phyloP scores from a whole-genome alignment of 2,329 filamentous ascomycete species.

The Coniella vitis region DNA sequence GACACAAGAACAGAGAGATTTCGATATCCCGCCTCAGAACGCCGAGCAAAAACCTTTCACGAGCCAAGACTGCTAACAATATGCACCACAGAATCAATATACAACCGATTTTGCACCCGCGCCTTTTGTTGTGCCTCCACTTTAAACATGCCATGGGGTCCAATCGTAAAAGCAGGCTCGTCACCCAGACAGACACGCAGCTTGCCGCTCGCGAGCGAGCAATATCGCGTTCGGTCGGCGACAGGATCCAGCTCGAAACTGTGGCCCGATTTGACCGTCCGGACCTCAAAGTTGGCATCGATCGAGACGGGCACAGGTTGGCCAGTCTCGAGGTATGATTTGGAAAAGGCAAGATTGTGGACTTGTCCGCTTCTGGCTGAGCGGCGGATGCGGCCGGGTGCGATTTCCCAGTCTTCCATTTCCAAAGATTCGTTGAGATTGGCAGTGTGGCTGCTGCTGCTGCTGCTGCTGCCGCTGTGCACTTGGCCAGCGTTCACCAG shows the following conservation, averaged over 20 bases:
- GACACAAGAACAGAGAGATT: too few relatives aligned
- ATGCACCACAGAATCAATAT: conserved; percentile 23
- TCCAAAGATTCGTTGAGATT: conserved; percentile 18
- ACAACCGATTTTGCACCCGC: conserved; percentile 21
- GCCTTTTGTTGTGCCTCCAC: conserved; percentile 18
- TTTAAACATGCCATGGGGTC: conserved; percentile 24
- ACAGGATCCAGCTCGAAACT: conserved; percentile 19
- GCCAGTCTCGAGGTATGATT: conserved; percentile 24
- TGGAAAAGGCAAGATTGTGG: conserved; percentile 27
- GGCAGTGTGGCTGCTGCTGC: too few relatives aligned
- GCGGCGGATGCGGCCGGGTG: conserved; percentile 26
- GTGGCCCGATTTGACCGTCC: conserved; percentile 22
- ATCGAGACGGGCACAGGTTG: conserved; percentile 21
- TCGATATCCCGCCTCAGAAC: too few relatives aligned
- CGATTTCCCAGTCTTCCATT: conserved; percentile 32
- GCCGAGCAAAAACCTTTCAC: too few relatives aligned
- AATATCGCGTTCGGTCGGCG: conserved; percentile 19
- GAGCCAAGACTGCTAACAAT: conserved; percentile 7
- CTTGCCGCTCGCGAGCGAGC: conserved; percentile 26
- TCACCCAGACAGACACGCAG: conserved; percentile 19
- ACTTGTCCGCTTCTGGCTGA: neutral
- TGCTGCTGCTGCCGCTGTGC: conserved; percentile 11
- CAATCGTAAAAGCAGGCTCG: conserved; percentile 22
- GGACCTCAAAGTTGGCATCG: conserved; percentile 24
- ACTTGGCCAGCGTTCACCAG: conserved; percentile 17